These are phyloP conservation scores for Euclidium syriacum DNA, from an alignment of 345 rosid genomes.

Conservation along the genomic window DNA sequence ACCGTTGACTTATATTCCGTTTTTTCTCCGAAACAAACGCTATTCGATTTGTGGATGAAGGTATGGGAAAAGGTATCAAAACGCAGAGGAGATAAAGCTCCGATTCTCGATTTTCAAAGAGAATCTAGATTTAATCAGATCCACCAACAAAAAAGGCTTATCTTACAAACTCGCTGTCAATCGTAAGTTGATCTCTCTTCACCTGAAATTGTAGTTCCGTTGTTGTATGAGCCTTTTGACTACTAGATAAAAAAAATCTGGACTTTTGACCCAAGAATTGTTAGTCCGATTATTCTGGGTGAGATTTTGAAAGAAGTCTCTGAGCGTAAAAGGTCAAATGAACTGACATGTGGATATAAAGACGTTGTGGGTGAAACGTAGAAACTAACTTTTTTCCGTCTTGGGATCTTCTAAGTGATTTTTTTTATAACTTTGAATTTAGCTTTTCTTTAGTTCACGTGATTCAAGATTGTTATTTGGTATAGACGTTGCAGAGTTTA, in stretches of 20 bases:
- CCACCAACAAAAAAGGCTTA: constrained; percentile 58
- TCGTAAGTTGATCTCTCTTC: constrained; percentile 39
- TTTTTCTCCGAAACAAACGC: neutral
- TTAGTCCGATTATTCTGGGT: neutral
- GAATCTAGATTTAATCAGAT: constrained; percentile 71
- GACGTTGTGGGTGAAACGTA: neutral
- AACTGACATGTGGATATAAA: neutral
- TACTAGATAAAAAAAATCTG: neutral
- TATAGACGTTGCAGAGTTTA: neutral
- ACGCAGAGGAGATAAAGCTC: constrained; percentile 60
- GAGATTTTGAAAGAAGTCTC: neutral
- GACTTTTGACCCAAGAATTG: neutral
- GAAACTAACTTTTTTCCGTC: neutral
- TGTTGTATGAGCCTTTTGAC: neutral
- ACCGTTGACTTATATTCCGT: neutral
- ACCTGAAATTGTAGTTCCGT: neutral
- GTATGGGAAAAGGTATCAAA: constrained; percentile 68
- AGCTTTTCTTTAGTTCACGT: constrained; percentile 11
- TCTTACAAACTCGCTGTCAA: constrained; percentile 69
- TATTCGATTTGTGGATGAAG: constrained; percentile 29
- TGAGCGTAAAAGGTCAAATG: neutral
- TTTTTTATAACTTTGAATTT: neutral
- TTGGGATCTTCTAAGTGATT: neutral
- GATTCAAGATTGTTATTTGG: constrained; percentile 12
- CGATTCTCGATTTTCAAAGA: constrained; percentile 69